phyloP scores from a whole-genome alignment of 106 monocot genomes.

The Dactylorhiza incarnata region DNA sequence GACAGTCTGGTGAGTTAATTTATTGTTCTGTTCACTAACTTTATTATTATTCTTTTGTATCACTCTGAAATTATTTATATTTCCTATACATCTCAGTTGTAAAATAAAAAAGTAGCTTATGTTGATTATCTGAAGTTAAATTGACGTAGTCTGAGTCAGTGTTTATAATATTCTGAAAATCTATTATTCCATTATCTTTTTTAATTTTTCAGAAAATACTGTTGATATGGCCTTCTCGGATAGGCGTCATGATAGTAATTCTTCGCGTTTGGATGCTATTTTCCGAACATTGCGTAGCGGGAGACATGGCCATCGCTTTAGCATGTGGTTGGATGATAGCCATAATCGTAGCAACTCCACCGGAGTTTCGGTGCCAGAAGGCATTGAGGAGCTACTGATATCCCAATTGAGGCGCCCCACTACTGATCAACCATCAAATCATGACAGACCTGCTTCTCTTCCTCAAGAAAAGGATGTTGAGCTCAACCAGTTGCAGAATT shows the following conservation, averaged over 20 bases:
- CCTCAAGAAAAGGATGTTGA: slow-evolving; percentile 36
- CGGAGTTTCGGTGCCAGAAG: slow-evolving; percentile 67
- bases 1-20: slow-evolving; percentile 52
- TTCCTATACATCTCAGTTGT: neutral
- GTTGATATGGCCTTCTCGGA: slow-evolving; percentile 89
- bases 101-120: neutral
- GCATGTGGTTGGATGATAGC: slow-evolving; percentile 87
- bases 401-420: slow-evolving; percentile 76
- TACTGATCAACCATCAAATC: slow-evolving; percentile 49
- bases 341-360: slow-evolving; percentile 54
- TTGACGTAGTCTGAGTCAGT: neutral
- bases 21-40: neutral
- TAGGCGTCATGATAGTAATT: slow-evolving; percentile 58
- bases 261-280: slow-evolving; percentile 80
- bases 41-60: neutral
- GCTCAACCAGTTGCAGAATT: slow-evolving; percentile 28
- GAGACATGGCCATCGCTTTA: slow-evolving; percentile 78
- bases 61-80: neutral
- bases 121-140: neutral
- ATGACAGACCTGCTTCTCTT: slow-evolving; percentile 19
- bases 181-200: neutral
- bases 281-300: slow-evolving; percentile 71
- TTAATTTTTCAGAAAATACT: slow-evolving; percentile 40
- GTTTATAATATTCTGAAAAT: neutral
- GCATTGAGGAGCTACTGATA: slow-evolving; percentile 82